Conservation (phyloP, 2,329 filamentous ascomycete genomes). For the Apiospora koreana region DNA sequence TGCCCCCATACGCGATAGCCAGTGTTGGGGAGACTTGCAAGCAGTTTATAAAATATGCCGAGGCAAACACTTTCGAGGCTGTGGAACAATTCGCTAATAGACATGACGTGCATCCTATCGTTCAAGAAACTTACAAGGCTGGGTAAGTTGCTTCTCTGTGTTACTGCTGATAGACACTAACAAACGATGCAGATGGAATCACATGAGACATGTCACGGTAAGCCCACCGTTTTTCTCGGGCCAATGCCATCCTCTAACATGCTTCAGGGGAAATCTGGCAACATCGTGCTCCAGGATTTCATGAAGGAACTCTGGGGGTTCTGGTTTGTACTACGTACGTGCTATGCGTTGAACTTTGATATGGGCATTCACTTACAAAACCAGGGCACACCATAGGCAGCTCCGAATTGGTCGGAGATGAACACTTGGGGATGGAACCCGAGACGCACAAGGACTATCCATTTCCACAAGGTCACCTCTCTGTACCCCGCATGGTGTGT, state of each 20-base stretch:
- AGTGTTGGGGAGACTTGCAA: slow-evolving; percentile 36
- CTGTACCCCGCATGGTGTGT: slow-evolving; percentile 30
- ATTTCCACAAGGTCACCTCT: slow-evolving; percentile 36
- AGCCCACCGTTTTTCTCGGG: slow-evolving; percentile 19
- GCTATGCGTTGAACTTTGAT: background rate
- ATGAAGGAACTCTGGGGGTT: slow-evolving; percentile 43
- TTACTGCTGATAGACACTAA: background rate
- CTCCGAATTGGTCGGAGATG: slow-evolving; percentile 41
- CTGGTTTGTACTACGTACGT: slow-evolving; percentile 50
- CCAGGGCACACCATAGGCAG: slow-evolving; percentile 48
- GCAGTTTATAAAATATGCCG: slow-evolving; percentile 39
- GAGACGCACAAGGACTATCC: slow-evolving; percentile 39
- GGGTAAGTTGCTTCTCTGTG: slow-evolving; percentile 24
- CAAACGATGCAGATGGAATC: slow-evolving; percentile 14
- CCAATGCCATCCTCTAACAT: slow-evolving; percentile 17
- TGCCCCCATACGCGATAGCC: slow-evolving; percentile 43
- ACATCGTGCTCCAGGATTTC: slow-evolving; percentile 33
- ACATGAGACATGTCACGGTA: slow-evolving; percentile 13
- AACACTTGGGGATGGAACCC: slow-evolving; percentile 41
- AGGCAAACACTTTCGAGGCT: slow-evolving; percentile 29
- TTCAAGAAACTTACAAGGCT: slow-evolving; percentile 31
- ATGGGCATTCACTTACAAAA: background rate
- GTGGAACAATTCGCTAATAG: slow-evolving; percentile 32
- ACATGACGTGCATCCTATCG: slow-evolving; percentile 30
- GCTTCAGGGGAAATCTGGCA: slow-evolving; percentile 26